These are phyloP conservation scores for Raffaelea arxii DNA, from an alignment of 2,329 filamentous ascomycete species.

Conservation along the genomic window DNA sequence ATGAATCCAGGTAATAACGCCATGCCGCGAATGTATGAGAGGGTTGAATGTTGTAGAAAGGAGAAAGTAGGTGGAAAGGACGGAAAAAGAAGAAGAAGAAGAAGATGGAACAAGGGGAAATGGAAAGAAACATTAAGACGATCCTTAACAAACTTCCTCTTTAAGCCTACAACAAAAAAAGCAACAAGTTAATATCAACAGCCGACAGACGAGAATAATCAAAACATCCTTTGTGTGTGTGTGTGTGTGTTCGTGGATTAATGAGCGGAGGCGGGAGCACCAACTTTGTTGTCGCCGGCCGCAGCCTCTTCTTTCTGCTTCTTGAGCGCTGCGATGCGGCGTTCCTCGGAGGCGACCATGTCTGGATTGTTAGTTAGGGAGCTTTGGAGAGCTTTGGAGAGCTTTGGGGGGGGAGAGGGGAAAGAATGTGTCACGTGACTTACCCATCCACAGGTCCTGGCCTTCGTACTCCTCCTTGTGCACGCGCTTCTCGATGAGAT, in stretches of 20 bases:
- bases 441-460: constrained; percentile 88
- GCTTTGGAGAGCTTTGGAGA: not conserved
- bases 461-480: constrained; percentile 81
- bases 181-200: not conserved
- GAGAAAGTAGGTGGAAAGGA: no score
- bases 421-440: constrained; percentile 19
- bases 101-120: not conserved
- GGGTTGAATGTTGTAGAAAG: no score
- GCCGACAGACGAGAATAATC: not conserved
- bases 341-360: constrained; percentile 76
- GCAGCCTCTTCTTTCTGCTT: constrained; percentile 16
- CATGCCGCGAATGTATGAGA: no score
- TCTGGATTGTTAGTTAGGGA: constrained; percentile 35
- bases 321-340: constrained; percentile 34
- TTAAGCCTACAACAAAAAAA: no score
- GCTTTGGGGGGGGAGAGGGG: not conserved
- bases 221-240: no score
- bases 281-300: constrained; percentile 10
- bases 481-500: constrained; percentile 75
- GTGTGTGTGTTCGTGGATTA: no score
- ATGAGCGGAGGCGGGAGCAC: constrained; percentile 5
- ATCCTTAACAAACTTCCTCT: no score
- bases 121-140: not conserved
- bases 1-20: no score
- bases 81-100: no score